Conservation (phyloP, 106 monocot species). For the Dioscorea dumetorum region DNA sequence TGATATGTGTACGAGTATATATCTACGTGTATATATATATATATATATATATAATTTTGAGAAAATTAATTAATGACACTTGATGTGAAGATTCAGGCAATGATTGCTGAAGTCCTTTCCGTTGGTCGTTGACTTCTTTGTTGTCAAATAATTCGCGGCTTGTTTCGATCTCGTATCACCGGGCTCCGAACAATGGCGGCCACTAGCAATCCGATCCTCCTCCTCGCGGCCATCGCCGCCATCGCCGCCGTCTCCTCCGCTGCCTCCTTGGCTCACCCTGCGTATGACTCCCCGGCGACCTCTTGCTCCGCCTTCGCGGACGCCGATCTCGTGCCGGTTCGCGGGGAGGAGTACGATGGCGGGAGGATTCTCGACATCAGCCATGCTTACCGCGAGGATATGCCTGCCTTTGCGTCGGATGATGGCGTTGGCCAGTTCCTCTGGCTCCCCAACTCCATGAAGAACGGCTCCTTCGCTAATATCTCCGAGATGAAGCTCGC, state of each 20-base stretch:
- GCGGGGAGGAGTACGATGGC: slow-evolving; percentile 69
- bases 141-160: too few species aligned
- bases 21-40: too few species aligned
- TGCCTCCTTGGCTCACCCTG: not conserved
- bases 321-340: not conserved
- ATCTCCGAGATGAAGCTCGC: slow-evolving; percentile 63
- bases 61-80: too few species aligned
- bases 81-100: too few species aligned
- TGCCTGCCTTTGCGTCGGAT: slow-evolving; percentile 45
- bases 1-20: too few species aligned
- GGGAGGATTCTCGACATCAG: slow-evolving; percentile 92
- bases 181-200: not conserved
- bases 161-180: too few species aligned
- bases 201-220: not conserved
- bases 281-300: not conserved
- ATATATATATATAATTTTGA: too few species aligned
- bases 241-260: not conserved
- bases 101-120: too few species aligned
- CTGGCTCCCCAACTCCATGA: slow-evolving; percentile 59
- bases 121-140: too few species aligned
- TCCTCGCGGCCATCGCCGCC: not conserved
- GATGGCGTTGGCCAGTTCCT: slow-evolving; percentile 73
- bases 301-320: not conserved
- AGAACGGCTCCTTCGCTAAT: slow-evolving; percentile 71
- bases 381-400: slow-evolving; percentile 62